A percentile compares a stretch with the other conserved stretches of the same genome.
phyloP scores from a whole-genome alignment of 306 rosid genomes.

The Quercus wislizeni region DNA sequence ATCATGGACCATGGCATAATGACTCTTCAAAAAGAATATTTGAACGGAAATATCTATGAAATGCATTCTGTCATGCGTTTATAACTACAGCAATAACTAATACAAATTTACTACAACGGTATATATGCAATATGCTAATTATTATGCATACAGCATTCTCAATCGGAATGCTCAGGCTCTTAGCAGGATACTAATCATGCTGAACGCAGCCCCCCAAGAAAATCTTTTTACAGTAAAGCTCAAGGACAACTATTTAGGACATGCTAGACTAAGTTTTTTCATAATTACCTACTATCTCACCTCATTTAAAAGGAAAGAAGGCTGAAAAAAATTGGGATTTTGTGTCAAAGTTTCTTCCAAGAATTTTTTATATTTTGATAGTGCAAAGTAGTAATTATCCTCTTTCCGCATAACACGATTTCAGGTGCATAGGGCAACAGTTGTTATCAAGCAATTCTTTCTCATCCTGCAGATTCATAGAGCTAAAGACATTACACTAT shows the following conservation, averaged over 20 bases:
- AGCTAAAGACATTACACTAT: constrained; percentile 15
- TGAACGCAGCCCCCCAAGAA: background rate
- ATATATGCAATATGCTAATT: too few relatives aligned
- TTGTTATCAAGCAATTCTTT: constrained; percentile 18
- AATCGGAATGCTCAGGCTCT: background rate
- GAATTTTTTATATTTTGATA: constrained; percentile 75
- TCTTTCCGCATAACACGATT: constrained; percentile 88
- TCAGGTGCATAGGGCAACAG: constrained; percentile 79
- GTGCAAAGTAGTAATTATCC: constrained; percentile 85
- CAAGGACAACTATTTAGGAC: too few relatives aligned
- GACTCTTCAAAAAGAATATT: background rate
- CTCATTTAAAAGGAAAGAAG: constrained; percentile 75
- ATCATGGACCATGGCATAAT: background rate
- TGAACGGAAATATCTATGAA: too few relatives aligned
- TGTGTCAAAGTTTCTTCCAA: constrained; percentile 60
- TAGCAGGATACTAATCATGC: background rate
- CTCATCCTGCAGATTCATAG: constrained; percentile 60
- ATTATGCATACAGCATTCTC: background rate
- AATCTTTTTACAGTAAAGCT: background rate
- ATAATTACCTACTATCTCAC: constrained; percentile 26
- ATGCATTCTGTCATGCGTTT: background rate
- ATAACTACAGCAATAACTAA: background rate
- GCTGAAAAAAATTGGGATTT: constrained; percentile 80
- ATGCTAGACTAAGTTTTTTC: background rate
- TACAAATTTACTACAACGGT: background rate